Evolutionary conservation across 306 rosid species (phyloP).

Genomic region (Sechiopsis laciniata): DNA sequence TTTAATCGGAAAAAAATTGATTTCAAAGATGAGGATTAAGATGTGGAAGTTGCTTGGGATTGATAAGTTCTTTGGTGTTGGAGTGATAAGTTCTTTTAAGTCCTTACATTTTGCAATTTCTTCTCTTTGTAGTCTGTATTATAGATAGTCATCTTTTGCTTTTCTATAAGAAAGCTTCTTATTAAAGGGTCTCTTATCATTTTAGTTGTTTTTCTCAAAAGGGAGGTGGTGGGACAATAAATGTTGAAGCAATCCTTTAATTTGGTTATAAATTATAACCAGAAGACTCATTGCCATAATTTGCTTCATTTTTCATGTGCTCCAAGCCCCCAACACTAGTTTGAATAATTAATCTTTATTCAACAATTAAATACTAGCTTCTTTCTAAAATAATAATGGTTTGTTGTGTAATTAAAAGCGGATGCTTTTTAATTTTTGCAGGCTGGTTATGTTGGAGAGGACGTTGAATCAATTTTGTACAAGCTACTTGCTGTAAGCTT

Average conservation of each 20-base stretch:
- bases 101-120: not conserved
- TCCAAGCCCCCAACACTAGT: not conserved
- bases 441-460: slow-evolving; percentile 99
- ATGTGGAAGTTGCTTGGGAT: slow-evolving; percentile 4
- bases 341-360: not conserved
- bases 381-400: slow-evolving; percentile 9
- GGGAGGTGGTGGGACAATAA: not conserved
- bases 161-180: not conserved
- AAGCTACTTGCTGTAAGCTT: slow-evolving; percentile 79
- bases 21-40: not conserved
- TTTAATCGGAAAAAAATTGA: not conserved
- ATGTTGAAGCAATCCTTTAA: slow-evolving; percentile 8
- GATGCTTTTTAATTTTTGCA: slow-evolving; percentile 37
- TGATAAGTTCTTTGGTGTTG: not conserved
- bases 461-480: slow-evolving; percentile 83
- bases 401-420: slow-evolving; percentile 27
- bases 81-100: not conserved
- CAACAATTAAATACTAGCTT: not conserved
- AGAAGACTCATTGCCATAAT: not conserved
- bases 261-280: not conserved
- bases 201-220: not conserved
- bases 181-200: not conserved
- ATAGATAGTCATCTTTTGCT: not conserved
- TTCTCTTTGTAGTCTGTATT: not conserved
- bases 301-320: slow-evolving; percentile 8